Conservation (phyloP, 2,329 filamentous ascomycete species). For the Trichothecium sympodiale region DNA sequence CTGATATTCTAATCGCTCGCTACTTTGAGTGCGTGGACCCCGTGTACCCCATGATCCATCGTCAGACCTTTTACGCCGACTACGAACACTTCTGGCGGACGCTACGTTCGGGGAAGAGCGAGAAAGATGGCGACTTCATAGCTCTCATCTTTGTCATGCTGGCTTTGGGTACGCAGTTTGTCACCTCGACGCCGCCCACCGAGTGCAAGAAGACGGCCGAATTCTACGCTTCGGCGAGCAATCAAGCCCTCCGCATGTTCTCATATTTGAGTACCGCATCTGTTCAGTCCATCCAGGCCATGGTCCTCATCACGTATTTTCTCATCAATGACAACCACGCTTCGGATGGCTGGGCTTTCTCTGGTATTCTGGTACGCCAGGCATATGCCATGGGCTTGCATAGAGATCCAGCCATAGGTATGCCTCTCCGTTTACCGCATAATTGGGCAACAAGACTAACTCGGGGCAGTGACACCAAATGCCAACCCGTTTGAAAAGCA, state of each 20-base stretch:
- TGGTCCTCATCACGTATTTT: conserved; percentile 73
- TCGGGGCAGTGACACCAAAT: conserved; percentile 43
- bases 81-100: conserved; percentile 71
- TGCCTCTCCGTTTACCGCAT: conserved; percentile 6
- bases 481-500: conserved; percentile 65
- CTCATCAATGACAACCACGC: conserved; percentile 80
- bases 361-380: conserved; percentile 65
- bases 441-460: neutral
- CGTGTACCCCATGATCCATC: conserved; percentile 71
- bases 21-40: conserved; percentile 67
- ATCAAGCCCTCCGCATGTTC: conserved; percentile 64
- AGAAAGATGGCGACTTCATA: conserved; percentile 56
- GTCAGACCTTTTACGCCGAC: conserved; percentile 64
- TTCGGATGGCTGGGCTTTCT: conserved; percentile 74
- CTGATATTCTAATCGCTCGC: conserved; percentile 54
- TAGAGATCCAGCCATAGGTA: conserved; percentile 64
- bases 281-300: conserved; percentile 63
- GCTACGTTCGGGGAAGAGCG: conserved; percentile 41
- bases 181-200: conserved; percentile 42
- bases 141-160: conserved; percentile 69
- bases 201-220: conserved; percentile 67
- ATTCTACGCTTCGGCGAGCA: conserved; percentile 70
- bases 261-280: conserved; percentile 69
- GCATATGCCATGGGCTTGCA: conserved; percentile 75
- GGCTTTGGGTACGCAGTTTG: conserved; percentile 69